Evolutionary conservation across 331 rosid genomes (phyloP), one percentile per base, ranked within the genome.

Genomic region (Prunus yedoensis): DNA sequence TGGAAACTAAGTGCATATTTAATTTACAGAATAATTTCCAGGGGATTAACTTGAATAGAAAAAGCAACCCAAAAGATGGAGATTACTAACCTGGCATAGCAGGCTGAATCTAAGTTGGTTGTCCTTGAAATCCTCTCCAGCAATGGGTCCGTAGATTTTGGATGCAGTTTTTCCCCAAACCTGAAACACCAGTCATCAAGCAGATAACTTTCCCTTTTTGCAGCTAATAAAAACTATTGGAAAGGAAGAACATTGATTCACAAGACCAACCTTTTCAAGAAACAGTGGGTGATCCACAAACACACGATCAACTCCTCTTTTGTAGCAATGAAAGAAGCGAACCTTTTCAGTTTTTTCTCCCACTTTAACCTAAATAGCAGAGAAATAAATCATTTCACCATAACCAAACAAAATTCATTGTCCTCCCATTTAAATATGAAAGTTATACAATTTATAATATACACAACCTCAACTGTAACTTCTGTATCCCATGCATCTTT

Each of bases 401-500:
- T 3, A 28, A 15, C 38, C 28, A 32, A 69, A 25, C 43, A 47
- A 51, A 30, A 1, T 68, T 20, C 5, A 30, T 52, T 52, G 5
- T 3, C 10, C 1, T 17, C 12, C 12, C 9, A 12, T 3, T 10
- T 17, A 30, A 23, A 14, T 30, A 41, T 8, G 21, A 50, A 70
- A 20, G 14, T 23, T 17, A 3, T 27, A 64, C 12, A 32, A 1
- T 35, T 32, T 5, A 5, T 35, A 35, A 35, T 35, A 35, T 35
- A 35, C 38, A 35, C 38, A 5, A 35, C 38, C 94, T 91, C 92
- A 68, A 68, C 5, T 51, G 3, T 35, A 51, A 86, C 88, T 67
- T 43, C 51, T 64, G 96, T 89, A 68, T 89, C 96, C 96, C 96
- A 91, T 46, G 92, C 94, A 83, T 91, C 96, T 80, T 86, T 91